A percentile compares a stretch with the other conserved stretches of the same genome.
Evolutionary conservation across 768 basidiomycete species (phyloP).

Genomic region (Suillus subaureus): DNA sequence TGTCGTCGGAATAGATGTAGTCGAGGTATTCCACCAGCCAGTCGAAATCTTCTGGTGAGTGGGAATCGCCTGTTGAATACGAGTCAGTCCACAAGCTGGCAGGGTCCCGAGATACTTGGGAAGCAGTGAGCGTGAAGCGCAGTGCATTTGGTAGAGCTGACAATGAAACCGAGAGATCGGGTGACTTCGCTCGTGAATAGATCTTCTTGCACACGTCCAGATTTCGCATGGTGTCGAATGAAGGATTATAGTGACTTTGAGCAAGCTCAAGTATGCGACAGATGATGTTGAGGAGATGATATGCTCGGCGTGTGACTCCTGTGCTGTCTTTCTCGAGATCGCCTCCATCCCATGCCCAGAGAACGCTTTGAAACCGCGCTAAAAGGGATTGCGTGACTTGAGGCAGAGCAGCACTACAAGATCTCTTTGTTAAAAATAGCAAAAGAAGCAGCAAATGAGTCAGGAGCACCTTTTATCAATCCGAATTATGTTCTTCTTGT

Average conservation of each 20-base stretch:
- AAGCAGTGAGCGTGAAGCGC: neutral
- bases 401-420: neutral
- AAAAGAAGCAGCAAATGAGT: neutral
- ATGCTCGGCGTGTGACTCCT: neutral
- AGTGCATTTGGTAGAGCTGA: neutral
- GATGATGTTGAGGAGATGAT: neutral
- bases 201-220: neutral
- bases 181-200: neutral
- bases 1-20: neutral
- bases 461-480: neutral
- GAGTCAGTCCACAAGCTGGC: neutral
- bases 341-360: too few relatives aligned
- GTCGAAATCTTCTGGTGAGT: neutral
- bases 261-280: neutral
- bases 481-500: neutral
- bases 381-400: neutral
- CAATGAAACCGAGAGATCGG: neutral
- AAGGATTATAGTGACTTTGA: rapidly evolving
- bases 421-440: neutral
- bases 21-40: neutral
- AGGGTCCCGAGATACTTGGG: neutral
- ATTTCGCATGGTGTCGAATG: neutral
- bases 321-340: neutral
- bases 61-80: neutral
- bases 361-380: too few relatives aligned